These are phyloP conservation scores for Lanmaoa pseudosensibilis DNA, from an alignment of 768 basidiomycete species.

Conservation along the genomic window DNA sequence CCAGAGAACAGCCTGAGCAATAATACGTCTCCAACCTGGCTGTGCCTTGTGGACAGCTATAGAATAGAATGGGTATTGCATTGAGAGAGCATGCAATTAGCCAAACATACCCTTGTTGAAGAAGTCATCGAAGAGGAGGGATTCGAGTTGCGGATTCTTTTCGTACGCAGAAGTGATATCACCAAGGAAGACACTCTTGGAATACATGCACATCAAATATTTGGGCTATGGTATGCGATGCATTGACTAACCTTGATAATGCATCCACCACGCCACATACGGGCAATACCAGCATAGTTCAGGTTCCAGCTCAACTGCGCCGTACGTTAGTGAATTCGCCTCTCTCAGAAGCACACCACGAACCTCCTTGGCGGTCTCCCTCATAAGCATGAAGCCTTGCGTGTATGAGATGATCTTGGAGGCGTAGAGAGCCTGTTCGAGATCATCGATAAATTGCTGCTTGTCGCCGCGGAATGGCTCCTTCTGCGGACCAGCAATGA, in stretches of 20 bases:
- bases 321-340: constrained; percentile 4
- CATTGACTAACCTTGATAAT: constrained; percentile 80
- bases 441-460: constrained; percentile 97
- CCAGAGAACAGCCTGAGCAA: constrained; percentile 96
- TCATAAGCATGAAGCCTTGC: constrained; percentile 99
- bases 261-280: constrained; percentile 99
- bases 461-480: constrained; percentile 97
- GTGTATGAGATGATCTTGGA: constrained; percentile 99
- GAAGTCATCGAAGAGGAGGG: constrained; percentile 93
- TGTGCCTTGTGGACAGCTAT: constrained; percentile 90
- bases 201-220: constrained; percentile 9
- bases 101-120: constrained; percentile 78
- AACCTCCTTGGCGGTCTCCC: constrained; percentile 94
- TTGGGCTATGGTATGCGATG: constrained; percentile 9
- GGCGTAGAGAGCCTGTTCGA: constrained; percentile 98
- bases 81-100: neutral
- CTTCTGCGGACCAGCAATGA: constrained; percentile 85
- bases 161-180: constrained; percentile 91
- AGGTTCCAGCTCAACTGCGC: constrained; percentile 78
- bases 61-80: neutral
- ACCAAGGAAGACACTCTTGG: constrained; percentile 84
- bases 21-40: constrained; percentile 96
- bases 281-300: constrained; percentile 97
- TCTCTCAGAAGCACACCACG: constrained; percentile 11
- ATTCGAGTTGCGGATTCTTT: constrained; percentile 83